Percentiles rank a stretch among this genome's conserved stretches.
phyloP scores from a whole-genome alignment of 805 yeast species.

The Maudiozyma pseudohumilis region DNA sequence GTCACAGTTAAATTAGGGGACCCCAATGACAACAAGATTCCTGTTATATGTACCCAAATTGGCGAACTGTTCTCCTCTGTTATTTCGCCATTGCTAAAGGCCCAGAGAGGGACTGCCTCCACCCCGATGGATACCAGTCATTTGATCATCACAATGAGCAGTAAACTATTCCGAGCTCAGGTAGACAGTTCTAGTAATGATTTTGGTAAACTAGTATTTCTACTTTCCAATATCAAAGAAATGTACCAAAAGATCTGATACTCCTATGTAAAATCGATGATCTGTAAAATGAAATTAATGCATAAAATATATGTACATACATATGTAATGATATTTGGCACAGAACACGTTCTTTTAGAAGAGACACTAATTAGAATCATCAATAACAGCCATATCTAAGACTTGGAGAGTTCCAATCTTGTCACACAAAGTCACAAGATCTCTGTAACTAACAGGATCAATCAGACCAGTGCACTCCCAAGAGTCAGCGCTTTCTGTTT shows the following conservation, averaged over 20 bases:
- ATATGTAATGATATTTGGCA: background rate
- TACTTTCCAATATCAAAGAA: conserved; percentile 29
- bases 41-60: conserved; percentile 38
- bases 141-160: conserved; percentile 37
- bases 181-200: conserved; percentile 22
- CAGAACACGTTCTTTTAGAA: no score
- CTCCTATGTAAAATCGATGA: background rate
- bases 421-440: conserved; percentile 50
- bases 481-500: conserved; percentile 32
- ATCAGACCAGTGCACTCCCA: conserved; percentile 60
- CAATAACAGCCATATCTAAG: conserved; percentile 79
- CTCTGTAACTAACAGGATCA: conserved; percentile 78
- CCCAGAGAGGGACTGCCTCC: conserved; percentile 1
- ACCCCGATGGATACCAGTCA: conserved; percentile 6
- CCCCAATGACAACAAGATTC: conserved; percentile 37
- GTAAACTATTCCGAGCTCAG: conserved; percentile 36
- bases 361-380: conserved; percentile 31
- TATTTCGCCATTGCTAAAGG: conserved; percentile 13
- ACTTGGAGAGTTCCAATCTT: conserved; percentile 66
- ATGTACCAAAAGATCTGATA: conserved; percentile 12
- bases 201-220: conserved; percentile 37
- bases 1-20: conserved; percentile 41
- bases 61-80: conserved; percentile 27
- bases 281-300: background rate
- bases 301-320: background rate